Percentiles rank a stretch among this genome's conserved stretches.
Evolutionary conservation across 2,329 filamentous ascomycete genomes (phyloP).

Genomic region (Ceratocystis cacaofunesta): DNA sequence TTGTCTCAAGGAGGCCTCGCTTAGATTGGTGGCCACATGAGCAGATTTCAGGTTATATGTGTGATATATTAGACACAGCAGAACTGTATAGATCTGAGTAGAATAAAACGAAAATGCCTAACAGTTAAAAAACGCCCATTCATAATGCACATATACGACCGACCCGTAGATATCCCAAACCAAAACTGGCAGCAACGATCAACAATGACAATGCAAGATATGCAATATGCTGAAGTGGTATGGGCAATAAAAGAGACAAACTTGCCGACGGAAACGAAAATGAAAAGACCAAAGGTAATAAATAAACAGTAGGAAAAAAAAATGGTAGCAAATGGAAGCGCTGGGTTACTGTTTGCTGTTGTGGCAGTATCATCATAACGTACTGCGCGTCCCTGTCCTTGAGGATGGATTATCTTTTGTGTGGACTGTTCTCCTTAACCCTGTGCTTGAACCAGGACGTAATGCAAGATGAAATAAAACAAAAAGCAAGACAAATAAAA

Average conservation of each 20-base stretch:
- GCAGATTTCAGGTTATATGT: no score
- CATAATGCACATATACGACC: neutral
- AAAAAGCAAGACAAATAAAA: slow-evolving; percentile 6
- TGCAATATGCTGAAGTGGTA: neutral
- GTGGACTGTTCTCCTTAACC: neutral
- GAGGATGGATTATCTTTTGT: neutral
- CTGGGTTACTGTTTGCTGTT: slow-evolving; percentile 6
- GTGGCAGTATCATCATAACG: neutral
- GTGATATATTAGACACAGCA: no score
- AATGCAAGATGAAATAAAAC: neutral
- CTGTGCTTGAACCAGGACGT: neutral
- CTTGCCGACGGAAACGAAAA: neutral
- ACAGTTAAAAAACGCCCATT: neutral
- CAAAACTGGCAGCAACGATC: slow-evolving; percentile 1
- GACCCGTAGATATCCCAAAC: neutral
- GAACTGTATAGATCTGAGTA: neutral
- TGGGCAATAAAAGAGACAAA: neutral
- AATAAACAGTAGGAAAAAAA: neutral
- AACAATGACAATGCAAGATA: neutral
- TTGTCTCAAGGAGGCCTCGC: no score
- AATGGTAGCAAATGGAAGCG: neutral
- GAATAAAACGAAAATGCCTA: neutral
- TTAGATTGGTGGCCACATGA: no score
- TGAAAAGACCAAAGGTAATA: neutral
- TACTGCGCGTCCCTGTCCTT: neutral